Evolutionary conservation across 2,329 filamentous ascomycete genomes (phyloP).

Genomic region (Harringtonia lauricola): DNA sequence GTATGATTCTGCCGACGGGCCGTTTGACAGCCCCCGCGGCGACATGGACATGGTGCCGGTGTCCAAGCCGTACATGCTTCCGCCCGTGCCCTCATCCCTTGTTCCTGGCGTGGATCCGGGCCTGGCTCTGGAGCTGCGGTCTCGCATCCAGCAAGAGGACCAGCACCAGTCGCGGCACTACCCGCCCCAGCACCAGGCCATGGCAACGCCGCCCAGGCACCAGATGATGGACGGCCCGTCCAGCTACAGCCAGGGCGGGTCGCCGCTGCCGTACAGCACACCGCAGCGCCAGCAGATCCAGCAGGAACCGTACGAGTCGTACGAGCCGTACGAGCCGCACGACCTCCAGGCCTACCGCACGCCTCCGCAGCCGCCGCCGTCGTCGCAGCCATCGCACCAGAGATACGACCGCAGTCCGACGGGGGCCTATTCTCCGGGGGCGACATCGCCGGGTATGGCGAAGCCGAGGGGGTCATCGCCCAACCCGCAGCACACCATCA

Average conservation of each 20-base stretch:
- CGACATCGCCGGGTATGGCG: conserved; percentile 17
- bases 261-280: conserved; percentile 20
- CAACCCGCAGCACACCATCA: conserved; percentile 38
- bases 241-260: conserved; percentile 16
- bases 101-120: conserved; percentile 49
- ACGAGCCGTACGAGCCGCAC: background rate
- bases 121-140: conserved; percentile 44
- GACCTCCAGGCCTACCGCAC: conserved; percentile 5
- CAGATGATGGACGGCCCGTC: conserved; percentile 21
- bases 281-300: conserved; percentile 29
- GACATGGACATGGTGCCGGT: conserved; percentile 23
- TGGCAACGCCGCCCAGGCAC: conserved; percentile 26
- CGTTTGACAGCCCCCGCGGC: conserved; percentile 19
- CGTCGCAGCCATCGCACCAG: background rate
- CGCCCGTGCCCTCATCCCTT: conserved; percentile 43
- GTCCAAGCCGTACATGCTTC: conserved; percentile 25
- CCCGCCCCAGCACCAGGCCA: conserved; percentile 1
- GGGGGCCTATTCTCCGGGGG: conserved; percentile 26
- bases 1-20: conserved; percentile 20
- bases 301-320: too few species aligned
- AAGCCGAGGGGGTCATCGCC: conserved; percentile 33
- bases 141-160: conserved; percentile 45
- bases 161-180: conserved; percentile 22
- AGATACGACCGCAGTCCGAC: conserved; percentile 27
- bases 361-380: conserved; percentile 3